Evolutionary conservation across 2,329 filamentous ascomycete species (phyloP).

Genomic region (Epichloe sibirici): DNA sequence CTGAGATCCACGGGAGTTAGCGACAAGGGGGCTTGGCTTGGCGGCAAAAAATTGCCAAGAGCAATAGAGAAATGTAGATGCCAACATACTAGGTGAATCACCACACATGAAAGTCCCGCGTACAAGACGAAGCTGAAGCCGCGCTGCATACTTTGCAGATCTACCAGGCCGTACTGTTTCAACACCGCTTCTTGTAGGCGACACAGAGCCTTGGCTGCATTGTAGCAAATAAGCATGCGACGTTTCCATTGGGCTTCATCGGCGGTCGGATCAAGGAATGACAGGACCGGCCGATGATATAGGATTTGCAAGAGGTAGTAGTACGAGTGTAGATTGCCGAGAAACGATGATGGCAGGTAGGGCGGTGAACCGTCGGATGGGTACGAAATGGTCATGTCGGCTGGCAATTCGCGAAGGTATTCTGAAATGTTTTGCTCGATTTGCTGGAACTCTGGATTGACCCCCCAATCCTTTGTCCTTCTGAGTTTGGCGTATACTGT

Average conservation of each 20-base stretch:
- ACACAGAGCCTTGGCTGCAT: constrained; percentile 74
- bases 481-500: constrained; percentile 61
- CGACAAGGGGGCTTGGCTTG: not conserved
- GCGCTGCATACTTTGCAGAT: constrained; percentile 81
- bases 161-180: constrained; percentile 62
- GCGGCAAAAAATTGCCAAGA: constrained; percentile 4
- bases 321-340: constrained; percentile 83
- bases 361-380: constrained; percentile 68
- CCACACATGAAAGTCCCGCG: constrained; percentile 77
- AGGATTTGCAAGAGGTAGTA: constrained; percentile 78
- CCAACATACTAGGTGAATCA: constrained; percentile 76
- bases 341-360: constrained; percentile 75
- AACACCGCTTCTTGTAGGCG: constrained; percentile 76
- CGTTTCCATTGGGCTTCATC: constrained; percentile 71
- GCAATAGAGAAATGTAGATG: not conserved
- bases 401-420: constrained; percentile 67
- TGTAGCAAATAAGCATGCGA: constrained; percentile 78
- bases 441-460: constrained; percentile 70
- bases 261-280: constrained; percentile 59
- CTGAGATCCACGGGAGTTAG: constrained; percentile 30
- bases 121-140: constrained; percentile 97
- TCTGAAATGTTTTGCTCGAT: constrained; percentile 65
- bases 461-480: constrained; percentile 75
- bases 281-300: constrained; percentile 75
- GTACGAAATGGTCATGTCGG: constrained; percentile 66